phyloP scores from a whole-genome alignment of 768 basidiomycete species.

The Termitomyces eurrhizus region DNA sequence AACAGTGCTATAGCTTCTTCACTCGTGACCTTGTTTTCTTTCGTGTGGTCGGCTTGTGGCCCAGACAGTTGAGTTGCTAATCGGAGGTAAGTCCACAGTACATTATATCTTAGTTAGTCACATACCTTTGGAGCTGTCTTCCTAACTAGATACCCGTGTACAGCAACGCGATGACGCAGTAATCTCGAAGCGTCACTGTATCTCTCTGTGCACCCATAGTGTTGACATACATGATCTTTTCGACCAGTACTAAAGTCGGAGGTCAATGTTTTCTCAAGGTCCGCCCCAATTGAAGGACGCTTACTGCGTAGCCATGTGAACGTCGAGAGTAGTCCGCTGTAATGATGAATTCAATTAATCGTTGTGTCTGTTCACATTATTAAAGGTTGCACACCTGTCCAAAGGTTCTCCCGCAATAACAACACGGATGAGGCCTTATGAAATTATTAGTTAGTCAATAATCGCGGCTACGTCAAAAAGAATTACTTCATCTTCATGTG shows the following conservation, averaged over 20 bases:
- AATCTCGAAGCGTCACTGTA: constrained; percentile 23
- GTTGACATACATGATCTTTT: constrained; percentile 14
- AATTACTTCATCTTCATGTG: constrained; percentile 18
- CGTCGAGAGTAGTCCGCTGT: constrained; percentile 21
- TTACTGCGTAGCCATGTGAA: constrained; percentile 21
- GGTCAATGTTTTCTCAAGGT: neutral
- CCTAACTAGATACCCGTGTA: constrained; percentile 17
- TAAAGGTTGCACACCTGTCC: constrained; percentile 14
- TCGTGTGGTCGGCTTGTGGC: neutral
- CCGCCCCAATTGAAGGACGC: neutral
- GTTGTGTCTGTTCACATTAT: neutral
- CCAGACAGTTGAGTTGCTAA: constrained; percentile 8
- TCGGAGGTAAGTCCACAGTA: neutral
- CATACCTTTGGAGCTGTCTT: constrained; percentile 17
- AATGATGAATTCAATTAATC: neutral
- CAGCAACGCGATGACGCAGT: constrained; percentile 18
- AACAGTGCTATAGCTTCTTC: neutral
- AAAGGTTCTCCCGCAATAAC: constrained; percentile 14
- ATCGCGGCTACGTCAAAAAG: neutral
- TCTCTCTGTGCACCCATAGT: constrained; percentile 11
- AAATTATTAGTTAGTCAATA: neutral
- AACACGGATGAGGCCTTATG: constrained; percentile 16
- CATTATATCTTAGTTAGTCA: neutral
- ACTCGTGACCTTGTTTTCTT: neutral
- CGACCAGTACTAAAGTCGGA: constrained; percentile 16